Base-by-base conservation (phyloP, 106 monocot species). In the Dioscorea dumetorum region DNA sequence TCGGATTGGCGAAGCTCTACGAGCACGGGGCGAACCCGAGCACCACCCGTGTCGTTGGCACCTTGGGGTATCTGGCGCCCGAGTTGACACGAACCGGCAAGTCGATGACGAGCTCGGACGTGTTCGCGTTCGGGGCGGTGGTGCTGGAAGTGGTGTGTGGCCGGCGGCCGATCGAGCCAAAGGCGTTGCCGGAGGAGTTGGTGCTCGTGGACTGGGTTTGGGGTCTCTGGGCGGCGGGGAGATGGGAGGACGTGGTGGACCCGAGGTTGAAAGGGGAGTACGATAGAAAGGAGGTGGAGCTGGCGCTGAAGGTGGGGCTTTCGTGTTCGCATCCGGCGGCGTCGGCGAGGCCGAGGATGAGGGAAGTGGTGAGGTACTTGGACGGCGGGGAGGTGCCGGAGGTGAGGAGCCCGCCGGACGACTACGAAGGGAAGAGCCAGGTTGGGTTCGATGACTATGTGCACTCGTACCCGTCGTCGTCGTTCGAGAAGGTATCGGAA, bases 31-130 rank as follows among this genome's bases (percentile, higher is more conserved):
- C 78, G 22, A 86, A 93, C 62, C 83, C 93, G 23, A 79, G 78
- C 74, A 94, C 94, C 21, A 94, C 94, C 24, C 71, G 87, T 9
- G 87, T 90, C n/a, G 94, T 94, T 20, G 94, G 94, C 8, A 89
- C 88, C 1, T 67, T 89, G 15, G 88, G 88, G 0, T 89, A 89
- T 50, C 79, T 89, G 12, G 88, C 88, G 0, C 93, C 93, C 20
- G 93, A 93, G 81, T 70, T 88, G 19, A 81, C 88, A n/a, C 65
- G 83, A 15, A 85, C 83, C 0, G 93, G 93, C 20, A 83, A 73
- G 63, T 78, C 88, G 6, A 88, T 88, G 12, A 79, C 78, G 3
- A 24, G 70, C 22, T 76, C 85, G 16, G 93, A 93, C 74, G 93
- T 88, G 62, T 93, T 79, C 67, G 88, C 93, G 4, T 93, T 83